Conservation (phyloP, 768 basidiomycete species). For the Guyanaporus albipodus region DNA sequence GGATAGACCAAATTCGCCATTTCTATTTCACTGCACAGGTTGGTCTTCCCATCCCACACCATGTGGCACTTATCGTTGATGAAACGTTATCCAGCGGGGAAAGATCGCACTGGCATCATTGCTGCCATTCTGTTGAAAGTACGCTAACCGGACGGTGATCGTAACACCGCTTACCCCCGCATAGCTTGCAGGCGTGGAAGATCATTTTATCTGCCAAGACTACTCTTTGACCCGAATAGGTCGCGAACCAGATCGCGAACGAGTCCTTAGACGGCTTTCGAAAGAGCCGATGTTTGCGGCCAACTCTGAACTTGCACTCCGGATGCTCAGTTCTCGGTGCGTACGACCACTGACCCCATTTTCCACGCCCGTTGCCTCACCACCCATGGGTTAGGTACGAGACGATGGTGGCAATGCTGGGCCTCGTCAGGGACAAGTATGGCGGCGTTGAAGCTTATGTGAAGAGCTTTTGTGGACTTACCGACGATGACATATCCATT, state of each 20-base stretch:
- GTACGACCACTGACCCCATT: neutral
- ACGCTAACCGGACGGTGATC: slow-evolving; percentile 1
- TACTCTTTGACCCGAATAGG: slow-evolving; percentile 77
- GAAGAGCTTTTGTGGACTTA: slow-evolving; percentile 51
- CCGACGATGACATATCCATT: slow-evolving; percentile 55
- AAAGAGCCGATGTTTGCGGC: slow-evolving; percentile 72
- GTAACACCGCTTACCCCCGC: neutral
- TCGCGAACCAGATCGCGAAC: slow-evolving; percentile 71
- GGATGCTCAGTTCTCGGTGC: slow-evolving; percentile 78
- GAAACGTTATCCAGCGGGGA: slow-evolving; percentile 49
- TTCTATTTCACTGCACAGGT: slow-evolving; percentile 76
- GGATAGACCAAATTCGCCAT: slow-evolving; percentile 61
- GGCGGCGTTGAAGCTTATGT: slow-evolving; percentile 65
- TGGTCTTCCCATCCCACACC: neutral
- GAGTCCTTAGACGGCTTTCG: slow-evolving; percentile 61
- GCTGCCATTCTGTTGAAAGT: slow-evolving; percentile 74
- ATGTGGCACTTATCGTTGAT: neutral
- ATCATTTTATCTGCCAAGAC: slow-evolving; percentile 63
- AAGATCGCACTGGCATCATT: slow-evolving; percentile 76
- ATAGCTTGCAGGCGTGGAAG: slow-evolving; percentile 70
- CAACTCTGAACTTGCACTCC: slow-evolving; percentile 72
- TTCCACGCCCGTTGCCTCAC: neutral
- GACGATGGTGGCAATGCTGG: slow-evolving; percentile 72
- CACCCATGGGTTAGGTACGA: slow-evolving; percentile 44
- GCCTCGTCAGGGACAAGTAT: slow-evolving; percentile 58